Evolutionary conservation across 768 basidiomycete species (phyloP).

Genomic region (Auriculariales sp.): DNA sequence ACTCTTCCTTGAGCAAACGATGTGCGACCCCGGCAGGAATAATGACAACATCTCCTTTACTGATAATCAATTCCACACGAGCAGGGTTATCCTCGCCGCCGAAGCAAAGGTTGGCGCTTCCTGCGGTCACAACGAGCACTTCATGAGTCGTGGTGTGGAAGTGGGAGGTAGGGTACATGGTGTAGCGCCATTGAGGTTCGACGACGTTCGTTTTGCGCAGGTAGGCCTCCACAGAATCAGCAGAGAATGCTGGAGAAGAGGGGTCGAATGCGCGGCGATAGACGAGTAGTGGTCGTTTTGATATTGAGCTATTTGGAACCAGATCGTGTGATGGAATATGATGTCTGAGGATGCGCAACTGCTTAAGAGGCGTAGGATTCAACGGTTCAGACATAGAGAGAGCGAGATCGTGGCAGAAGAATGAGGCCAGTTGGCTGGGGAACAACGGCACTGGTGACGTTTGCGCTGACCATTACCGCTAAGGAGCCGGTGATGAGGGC

Average conservation of each 20-base stretch:
- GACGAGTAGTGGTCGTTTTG: conserved; percentile 21
- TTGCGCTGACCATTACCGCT: no score
- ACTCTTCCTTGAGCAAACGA: conserved; percentile 17
- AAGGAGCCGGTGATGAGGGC: no score
- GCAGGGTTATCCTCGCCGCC: conserved; percentile 23
- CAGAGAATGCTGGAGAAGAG: conserved; percentile 6
- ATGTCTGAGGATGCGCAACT: conserved; percentile 16
- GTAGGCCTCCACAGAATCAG: conserved; percentile 19
- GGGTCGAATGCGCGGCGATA: conserved; percentile 20
- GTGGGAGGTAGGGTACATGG: conserved; percentile 26
- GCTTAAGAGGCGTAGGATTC: conserved; percentile 15
- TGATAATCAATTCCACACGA: conserved; percentile 17
- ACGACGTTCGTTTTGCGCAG: conserved; percentile 18
- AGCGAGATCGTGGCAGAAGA: no score
- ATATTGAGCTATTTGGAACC: conserved; percentile 24
- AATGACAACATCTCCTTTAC: conserved; percentile 24
- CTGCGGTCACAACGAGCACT: conserved; percentile 20
- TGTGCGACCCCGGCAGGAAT: conserved; percentile 29
- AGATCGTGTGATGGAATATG: conserved; percentile 18
- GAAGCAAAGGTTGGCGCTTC: conserved; percentile 24
- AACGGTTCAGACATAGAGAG: no score
- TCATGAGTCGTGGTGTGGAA: conserved; percentile 31
- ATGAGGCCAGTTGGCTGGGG: no score
- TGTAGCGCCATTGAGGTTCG: conserved; percentile 27
- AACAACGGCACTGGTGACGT: no score